These are phyloP conservation scores for Candida boleticola DNA, from an alignment of 805 yeast species.

Conservation along the genomic window DNA sequence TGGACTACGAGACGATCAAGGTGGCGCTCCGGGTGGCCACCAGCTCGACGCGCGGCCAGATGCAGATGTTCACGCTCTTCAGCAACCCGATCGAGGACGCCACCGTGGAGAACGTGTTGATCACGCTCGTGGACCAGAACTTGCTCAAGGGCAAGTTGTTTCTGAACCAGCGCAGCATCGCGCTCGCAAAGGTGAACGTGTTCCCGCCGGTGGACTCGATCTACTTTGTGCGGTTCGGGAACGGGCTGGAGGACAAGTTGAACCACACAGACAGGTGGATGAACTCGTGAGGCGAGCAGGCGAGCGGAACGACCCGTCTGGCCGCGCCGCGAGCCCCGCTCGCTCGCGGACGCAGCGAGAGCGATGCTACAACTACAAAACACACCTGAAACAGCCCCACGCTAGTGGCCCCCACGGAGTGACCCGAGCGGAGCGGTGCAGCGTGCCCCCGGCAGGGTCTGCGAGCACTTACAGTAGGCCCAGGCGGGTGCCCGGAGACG, in stretches of 20 bases:
- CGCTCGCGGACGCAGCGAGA: too few species aligned
- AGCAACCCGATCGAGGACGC: conserved; percentile 28
- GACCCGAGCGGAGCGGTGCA: too few species aligned
- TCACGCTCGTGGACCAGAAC: conserved; percentile 52
- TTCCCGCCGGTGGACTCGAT: conserved; percentile 35
- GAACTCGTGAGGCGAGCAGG: conserved; percentile 2
- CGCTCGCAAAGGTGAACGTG: conserved; percentile 42
- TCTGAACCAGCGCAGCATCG: conserved; percentile 36
- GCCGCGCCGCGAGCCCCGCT: too few species aligned
- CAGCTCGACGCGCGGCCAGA: not conserved
- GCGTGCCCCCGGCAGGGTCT: too few species aligned
- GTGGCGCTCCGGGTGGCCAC: conserved; percentile 18
- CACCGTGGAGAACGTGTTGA: conserved; percentile 48
- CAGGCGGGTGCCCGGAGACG: too few species aligned
- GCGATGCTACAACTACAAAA: too few species aligned
- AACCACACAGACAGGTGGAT: conserved; percentile 10
- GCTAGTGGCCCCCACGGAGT: too few species aligned
- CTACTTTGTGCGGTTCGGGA: conserved; percentile 22
- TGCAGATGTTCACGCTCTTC: conserved; percentile 4
- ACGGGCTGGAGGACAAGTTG: conserved; percentile 16
- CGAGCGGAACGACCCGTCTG: too few species aligned
- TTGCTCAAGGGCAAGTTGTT: conserved; percentile 52
- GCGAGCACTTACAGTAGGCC: too few species aligned
- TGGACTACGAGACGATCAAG: conserved; percentile 28
- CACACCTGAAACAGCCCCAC: too few species aligned